A percentile compares a stretch with the other conserved stretches of the same genome.
phyloP scores from a whole-genome alignment of 495 filamentous ascomycete genomes.

The Physcia stellaris region DNA sequence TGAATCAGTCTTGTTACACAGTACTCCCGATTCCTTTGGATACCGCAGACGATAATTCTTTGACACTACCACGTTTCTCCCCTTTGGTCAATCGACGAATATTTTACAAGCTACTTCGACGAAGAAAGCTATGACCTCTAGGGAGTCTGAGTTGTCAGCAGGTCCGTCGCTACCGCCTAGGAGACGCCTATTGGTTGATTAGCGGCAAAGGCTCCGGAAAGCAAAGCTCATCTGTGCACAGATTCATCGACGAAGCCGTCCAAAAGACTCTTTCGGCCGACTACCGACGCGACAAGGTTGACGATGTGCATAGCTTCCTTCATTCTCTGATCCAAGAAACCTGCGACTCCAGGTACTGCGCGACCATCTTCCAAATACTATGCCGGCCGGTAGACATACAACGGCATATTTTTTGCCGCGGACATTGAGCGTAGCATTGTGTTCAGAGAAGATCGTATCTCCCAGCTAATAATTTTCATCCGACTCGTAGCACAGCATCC shows the following conservation, averaged over 20 bases:
- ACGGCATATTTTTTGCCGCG: conserved; percentile 43
- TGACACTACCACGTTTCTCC: conserved; percentile 30
- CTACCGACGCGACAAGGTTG: neutral
- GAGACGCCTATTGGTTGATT: conserved; percentile 34
- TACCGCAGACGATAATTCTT: conserved; percentile 36
- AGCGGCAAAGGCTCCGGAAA: conserved; percentile 26
- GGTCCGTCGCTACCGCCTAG: conserved; percentile 28
- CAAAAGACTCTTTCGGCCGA: conserved; percentile 7
- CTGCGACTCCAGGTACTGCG: conserved; percentile 11
- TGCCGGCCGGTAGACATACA: conserved; percentile 36
- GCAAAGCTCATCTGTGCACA: conserved; percentile 32
- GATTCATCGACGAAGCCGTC: conserved; percentile 22
- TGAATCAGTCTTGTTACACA: no score
- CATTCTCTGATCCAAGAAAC: conserved; percentile 9
- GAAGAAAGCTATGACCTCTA: neutral
- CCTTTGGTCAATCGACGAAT: conserved; percentile 33
- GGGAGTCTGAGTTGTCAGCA: conserved; percentile 13
- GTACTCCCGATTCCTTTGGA: no score
- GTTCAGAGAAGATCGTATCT: neutral
- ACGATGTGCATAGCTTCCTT: conserved; percentile 8
- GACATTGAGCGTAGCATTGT: conserved; percentile 32
- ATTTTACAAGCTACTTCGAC: conserved; percentile 9
- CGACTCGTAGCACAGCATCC: conserved; percentile 23
- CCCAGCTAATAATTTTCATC: conserved; percentile 7
- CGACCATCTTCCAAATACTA: conserved; percentile 20